Evolutionary conservation across 1,284 basidiomycete genomes (phyloP), one percentile per base, ranked within the genome.

Genomic region (Mycena sp.): DNA sequence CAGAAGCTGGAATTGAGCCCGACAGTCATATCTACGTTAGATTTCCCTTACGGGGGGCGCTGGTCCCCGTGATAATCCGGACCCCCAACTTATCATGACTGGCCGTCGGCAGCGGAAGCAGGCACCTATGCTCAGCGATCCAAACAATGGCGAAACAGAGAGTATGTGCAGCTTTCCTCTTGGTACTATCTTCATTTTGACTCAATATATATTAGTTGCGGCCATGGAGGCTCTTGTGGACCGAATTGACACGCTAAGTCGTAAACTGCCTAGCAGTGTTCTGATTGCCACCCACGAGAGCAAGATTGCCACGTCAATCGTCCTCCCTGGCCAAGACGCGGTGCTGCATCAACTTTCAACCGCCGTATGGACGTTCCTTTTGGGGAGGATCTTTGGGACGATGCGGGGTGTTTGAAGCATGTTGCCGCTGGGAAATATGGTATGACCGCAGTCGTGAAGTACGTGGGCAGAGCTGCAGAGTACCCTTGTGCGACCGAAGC

Each of bases 101-200:
- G 25, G 54, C 43, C 30, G 30, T 38, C 54, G n/a, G n/a, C n/a
- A n/a, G n/a, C n/a, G n/a, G n/a, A n/a, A n/a, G n/a, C n/a, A n/a
- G n/a, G n/a, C n/a, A 19, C 23, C 54, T 10, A 26, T 16, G 25
- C 43, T 56, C 44, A 56, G 4, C 25, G 44, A 56, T 48, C 54
- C 43, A 32, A 38, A 45, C 54, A 56, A 56, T 37, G 44, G 32
- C 23, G 54, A 56, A 46, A 45, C 25, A 45, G 54, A 56, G 54
- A 37, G 54, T 56, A 37, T 14, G 54, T 56, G 37, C 26, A 52
- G 51, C 48, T 43, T 38, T 37, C 23, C 17, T 1, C 25, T 48
- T 28, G 17, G 43, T 28, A 37, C 54, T 28, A 35, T 38, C 25
- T 21, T 45, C 30, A 6, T 48, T 46, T 37, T n/a, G 30, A 56